Conservation (phyloP, 1,139 yeast species). For the Kodamaea alishanica region DNA sequence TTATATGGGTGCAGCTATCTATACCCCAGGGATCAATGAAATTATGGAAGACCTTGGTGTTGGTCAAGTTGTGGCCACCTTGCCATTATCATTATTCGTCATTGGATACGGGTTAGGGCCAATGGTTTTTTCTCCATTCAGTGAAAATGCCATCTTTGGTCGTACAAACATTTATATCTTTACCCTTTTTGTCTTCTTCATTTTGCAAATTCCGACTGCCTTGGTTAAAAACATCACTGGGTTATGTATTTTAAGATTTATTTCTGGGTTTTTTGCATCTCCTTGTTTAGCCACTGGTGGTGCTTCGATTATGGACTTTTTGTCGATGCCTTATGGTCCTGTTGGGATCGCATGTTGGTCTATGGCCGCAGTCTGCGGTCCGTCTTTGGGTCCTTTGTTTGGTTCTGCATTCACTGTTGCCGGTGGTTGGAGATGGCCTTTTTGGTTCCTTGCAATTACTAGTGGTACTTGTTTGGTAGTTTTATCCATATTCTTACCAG, state of each 20-base stretch:
- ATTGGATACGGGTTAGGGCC: constrained; percentile 41
- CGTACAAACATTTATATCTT: constrained; percentile 39
- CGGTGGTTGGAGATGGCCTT: constrained; percentile 37
- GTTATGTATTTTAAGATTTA: constrained; percentile 28
- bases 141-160: constrained; percentile 47
- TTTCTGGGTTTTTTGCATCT: constrained; percentile 33
- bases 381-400: constrained; percentile 34
- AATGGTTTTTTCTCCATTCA: constrained; percentile 34
- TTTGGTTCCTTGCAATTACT: constrained; percentile 35
- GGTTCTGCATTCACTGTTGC: constrained; percentile 29
- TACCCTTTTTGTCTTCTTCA: constrained; percentile 27
- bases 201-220: constrained; percentile 32
- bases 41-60: constrained; percentile 28
- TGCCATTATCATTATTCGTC: constrained; percentile 36
- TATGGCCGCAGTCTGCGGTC: constrained; percentile 35
- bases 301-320: constrained; percentile 31
- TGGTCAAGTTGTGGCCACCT: constrained; percentile 22
- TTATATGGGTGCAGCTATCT: constrained; percentile 60
- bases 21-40: constrained; percentile 50
- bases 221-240: constrained; percentile 28
- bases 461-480: constrained; percentile 26
- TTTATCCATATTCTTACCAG: constrained; percentile 31
- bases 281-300: constrained; percentile 39
- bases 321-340: constrained; percentile 26
- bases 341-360: constrained; percentile 34